Base-by-base conservation (phyloP, 306 rosid genomes). In the Chamaecrista fasciculata region DNA sequence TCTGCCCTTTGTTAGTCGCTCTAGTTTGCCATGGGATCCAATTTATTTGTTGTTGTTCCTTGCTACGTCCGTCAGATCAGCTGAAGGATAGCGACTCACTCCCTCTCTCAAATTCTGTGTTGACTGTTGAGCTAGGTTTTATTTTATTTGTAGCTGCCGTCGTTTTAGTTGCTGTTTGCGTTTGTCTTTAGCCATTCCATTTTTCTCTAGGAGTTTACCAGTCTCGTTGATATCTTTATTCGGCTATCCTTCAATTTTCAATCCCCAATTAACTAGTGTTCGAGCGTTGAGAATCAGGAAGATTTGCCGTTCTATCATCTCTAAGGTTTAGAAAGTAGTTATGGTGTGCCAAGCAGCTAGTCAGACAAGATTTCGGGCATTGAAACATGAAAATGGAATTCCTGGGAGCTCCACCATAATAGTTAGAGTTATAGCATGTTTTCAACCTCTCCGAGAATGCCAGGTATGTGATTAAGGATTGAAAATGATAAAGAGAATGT, bases 331-430 rank as follows among this genome's bases (percentile, higher is more conserved):
- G 80, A 83, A 74, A 78, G 87, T 95, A 95, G 99, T 91, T 83
- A 91, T 95, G 99, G 99, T 91, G 77, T 73, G 96, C 95, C 99
- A 95, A 95, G 95, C 99, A 80, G 99, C 99, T 37, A 78, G 91
- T 74, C 96, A 95, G 84, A 95, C 99, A 74, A 95, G 88, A 95
- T 95, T 95, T 87, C 88, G 99, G 84, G 96, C 99, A 78, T 87
- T 86, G 89, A 95, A 91, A 91, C 95, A 95, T 55, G 96, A 89
- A 72, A 95, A 78, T 83, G 99, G 97, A 85, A 83, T 64, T 62
- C 88, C 92, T 51, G 99, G 99, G 75, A 57, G 82, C 63, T 80
- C 97, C 72, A 86, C 97, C 85, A 95, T 95, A 29, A 82, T 95
- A 71, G 97, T 95, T 80, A 89, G 96, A 82, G 86, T 95, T 23